A percentile compares a stretch with the other conserved stretches of the same genome.
phyloP scores from a whole-genome alignment of 768 basidiomycete species.

The Leccinum disarticulatum region DNA sequence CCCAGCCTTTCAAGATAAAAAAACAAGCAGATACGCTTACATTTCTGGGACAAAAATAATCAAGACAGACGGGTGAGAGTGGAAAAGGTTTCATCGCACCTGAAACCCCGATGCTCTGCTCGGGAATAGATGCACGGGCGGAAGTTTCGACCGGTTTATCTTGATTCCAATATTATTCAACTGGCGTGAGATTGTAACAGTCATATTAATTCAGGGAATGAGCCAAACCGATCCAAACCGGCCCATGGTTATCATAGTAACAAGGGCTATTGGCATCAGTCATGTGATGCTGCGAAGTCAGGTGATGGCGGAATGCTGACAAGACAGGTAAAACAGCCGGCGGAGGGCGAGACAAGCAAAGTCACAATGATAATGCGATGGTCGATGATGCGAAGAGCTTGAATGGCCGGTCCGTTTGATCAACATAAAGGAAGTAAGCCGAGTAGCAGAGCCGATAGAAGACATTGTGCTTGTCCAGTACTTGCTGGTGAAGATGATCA shows the following conservation, averaged over 20 bases:
- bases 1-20: background rate
- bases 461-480: background rate
- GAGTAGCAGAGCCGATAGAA: background rate
- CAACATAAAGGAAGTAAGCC: background rate
- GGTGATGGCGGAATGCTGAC: conserved; percentile 5
- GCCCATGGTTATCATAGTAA: background rate
- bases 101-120: background rate
- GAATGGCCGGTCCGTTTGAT: background rate
- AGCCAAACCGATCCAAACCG: conserved; percentile 5
- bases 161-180: background rate
- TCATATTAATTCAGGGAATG: conserved; percentile 10
- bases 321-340: background rate
- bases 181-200: background rate
- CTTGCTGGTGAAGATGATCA: background rate
- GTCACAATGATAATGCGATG: background rate
- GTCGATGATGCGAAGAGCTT: background rate
- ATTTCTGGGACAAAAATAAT: background rate
- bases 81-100: background rate
- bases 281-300: conserved; percentile 1
- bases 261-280: background rate
- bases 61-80: background rate
- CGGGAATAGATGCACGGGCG: background rate
- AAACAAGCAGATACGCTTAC: background rate
- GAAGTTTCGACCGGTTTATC: background rate
- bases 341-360: background rate